Percentiles rank a stretch among this genome's conserved stretches.
Conservation (phyloP, 345 rosid genomes). For the Excoecaria agallocha region DNA sequence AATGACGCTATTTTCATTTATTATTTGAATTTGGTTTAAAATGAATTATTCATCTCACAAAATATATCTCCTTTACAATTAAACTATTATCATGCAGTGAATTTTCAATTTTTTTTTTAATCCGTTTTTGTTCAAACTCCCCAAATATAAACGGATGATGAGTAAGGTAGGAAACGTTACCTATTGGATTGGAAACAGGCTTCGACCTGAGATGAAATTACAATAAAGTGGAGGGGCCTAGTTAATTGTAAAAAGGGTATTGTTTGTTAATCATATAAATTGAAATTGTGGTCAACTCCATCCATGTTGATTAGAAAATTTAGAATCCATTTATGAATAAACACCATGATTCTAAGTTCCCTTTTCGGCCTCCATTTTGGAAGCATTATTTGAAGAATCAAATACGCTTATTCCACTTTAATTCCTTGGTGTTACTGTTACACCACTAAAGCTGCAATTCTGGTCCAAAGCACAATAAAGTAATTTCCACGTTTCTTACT, state of each 20-base stretch:
- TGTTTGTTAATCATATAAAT: too few relatives aligned
- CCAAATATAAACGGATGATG: too few relatives aligned
- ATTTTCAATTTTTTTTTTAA: too few relatives aligned
- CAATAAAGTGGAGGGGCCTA: constrained; percentile 2
- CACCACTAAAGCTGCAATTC: constrained; percentile 29
- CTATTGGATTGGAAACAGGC: constrained; percentile 8
- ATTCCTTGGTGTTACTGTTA: neutral
- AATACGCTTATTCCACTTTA: neutral
- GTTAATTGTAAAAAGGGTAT: too few relatives aligned
- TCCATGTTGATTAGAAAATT: constrained; percentile 13
- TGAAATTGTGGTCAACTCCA: constrained; percentile 34
- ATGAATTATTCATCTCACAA: too few relatives aligned
- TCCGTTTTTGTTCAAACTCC: too few relatives aligned
- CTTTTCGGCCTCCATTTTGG: constrained; percentile 40
- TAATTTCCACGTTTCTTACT: too few relatives aligned
- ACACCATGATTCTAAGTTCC: constrained; percentile 26
- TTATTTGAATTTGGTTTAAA: too few relatives aligned
- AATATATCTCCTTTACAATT: too few relatives aligned
- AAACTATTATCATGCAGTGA: too few relatives aligned
- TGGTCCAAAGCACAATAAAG: constrained; percentile 35
- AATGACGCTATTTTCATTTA: neutral
- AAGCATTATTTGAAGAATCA: constrained; percentile 24
- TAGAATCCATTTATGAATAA: constrained; percentile 4
- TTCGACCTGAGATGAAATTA: constrained; percentile 24
- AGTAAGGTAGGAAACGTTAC: constrained; percentile 6